Conservation (phyloP, 768 basidiomycete genomes). For the Dioszegia crocea region DNA sequence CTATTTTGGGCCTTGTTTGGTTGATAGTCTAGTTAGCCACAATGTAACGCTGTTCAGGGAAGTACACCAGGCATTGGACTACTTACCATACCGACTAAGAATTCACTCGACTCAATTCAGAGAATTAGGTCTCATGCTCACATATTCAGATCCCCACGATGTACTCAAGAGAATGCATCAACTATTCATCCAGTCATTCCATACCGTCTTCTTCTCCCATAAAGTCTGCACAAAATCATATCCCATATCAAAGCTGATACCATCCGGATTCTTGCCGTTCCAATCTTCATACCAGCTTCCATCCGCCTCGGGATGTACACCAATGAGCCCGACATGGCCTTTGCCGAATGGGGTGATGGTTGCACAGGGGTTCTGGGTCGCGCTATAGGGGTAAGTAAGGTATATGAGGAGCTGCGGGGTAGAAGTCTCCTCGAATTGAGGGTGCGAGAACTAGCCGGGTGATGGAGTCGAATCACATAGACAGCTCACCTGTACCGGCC, state of each 20-base stretch:
- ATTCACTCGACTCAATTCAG: too few relatives aligned
- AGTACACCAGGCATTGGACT: too few relatives aligned
- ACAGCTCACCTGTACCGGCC: neutral
- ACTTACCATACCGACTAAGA: too few relatives aligned
- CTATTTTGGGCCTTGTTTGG: too few relatives aligned
- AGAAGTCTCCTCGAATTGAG: too few relatives aligned
- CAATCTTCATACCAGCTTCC: conserved; percentile 1
- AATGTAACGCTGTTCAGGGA: too few relatives aligned
- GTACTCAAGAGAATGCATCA: neutral
- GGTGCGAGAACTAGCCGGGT: too few relatives aligned
- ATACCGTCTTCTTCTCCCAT: neutral
- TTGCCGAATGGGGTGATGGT: neutral
- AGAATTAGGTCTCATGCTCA: too few relatives aligned
- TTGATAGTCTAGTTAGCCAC: too few relatives aligned
- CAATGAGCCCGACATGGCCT: neutral
- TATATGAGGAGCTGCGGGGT: neutral
- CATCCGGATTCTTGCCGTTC: conserved; percentile 3
- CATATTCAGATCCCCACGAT: neutral
- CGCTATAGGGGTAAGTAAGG: neutral
- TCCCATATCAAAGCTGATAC: neutral
- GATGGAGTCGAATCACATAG: too few relatives aligned
- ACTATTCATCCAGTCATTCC: neutral
- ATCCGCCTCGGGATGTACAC: conserved; percentile 1
- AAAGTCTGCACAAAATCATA: conserved; percentile 3
- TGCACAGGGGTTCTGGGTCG: neutral